These are phyloP conservation scores for Aurantiochytrium sp. DNA, from an alignment of 108 stramenopile genomes.

Conservation along the genomic window DNA sequence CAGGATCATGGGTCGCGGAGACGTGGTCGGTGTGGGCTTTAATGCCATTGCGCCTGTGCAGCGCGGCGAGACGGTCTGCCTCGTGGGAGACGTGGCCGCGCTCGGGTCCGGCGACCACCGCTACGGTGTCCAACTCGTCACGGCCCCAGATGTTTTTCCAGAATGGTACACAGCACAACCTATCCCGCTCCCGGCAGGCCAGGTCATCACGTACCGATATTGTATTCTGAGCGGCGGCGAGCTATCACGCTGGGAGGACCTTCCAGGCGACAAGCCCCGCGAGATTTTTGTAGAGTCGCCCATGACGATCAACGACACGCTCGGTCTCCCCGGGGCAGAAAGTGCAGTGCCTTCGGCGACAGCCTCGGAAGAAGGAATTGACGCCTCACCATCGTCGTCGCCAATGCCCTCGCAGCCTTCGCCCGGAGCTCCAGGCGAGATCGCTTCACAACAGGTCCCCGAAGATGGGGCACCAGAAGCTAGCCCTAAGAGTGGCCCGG, in stretches of 20 bases:
- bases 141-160: conserved; percentile 15
- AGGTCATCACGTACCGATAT: conserved; percentile 20
- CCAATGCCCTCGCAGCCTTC: too few species aligned
- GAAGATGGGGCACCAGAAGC: too few species aligned
- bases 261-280: not conserved
- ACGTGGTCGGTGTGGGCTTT: not conserved
- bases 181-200: not conserved
- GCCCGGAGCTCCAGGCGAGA: too few species aligned
- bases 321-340: not conserved
- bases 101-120: not conserved
- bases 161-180: conserved; percentile 17
- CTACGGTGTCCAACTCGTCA: conserved; percentile 25
- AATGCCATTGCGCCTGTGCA: conserved; percentile 12
- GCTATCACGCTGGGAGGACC: conserved; percentile 22
- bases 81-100: conserved; percentile 20
- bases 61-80: conserved; percentile 18
- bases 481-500: too few species aligned
- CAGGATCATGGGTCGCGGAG: not conserved
- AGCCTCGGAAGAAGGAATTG: too few species aligned
- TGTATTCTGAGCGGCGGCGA: conserved; percentile 14
- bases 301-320: not conserved
- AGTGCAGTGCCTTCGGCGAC: not conserved
- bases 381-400: too few species aligned
- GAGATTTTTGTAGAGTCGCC: not conserved
- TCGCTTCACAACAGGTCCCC: too few species aligned